These are phyloP conservation scores for Monosporozyma siamensis DNA, from an alignment of 805 yeast genomes.

Conservation along the genomic window DNA sequence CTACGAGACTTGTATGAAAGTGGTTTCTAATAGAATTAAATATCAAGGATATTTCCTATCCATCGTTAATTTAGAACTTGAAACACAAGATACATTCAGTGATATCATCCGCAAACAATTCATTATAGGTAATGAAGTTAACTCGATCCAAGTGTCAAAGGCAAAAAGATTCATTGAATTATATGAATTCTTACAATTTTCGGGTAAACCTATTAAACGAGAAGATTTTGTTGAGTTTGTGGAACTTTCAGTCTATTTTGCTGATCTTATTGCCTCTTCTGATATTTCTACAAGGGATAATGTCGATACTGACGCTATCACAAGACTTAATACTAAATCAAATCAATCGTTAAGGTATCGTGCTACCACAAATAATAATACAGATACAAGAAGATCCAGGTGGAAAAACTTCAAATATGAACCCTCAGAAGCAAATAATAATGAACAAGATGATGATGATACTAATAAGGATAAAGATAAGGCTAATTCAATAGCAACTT, in stretches of 20 bases:
- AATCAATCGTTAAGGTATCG: background rate
- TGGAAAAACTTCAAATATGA: background rate
- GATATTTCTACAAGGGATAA: slow-evolving; percentile 6
- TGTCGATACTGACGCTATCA: background rate
- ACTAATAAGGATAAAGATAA: background rate
- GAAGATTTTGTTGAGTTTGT: slow-evolving; percentile 54
- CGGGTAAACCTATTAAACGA: slow-evolving; percentile 51
- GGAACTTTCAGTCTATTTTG: slow-evolving; percentile 32
- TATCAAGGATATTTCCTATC: slow-evolving; percentile 37
- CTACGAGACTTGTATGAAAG: slow-evolving; percentile 48
- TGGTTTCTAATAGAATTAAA: slow-evolving; percentile 50
- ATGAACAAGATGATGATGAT: background rate
- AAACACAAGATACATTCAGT: slow-evolving; percentile 20
- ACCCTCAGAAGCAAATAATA: background rate
- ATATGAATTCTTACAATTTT: slow-evolving; percentile 62
- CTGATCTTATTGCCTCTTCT: slow-evolving; percentile 19
- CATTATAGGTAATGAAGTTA: slow-evolving; percentile 8
- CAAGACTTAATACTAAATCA: background rate
- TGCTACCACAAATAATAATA: background rate
- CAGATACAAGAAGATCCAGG: background rate
- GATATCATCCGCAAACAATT: slow-evolving; percentile 18
- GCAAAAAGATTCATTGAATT: slow-evolving; percentile 35
- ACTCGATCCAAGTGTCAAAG: slow-evolving; percentile 9
- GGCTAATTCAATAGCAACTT: background rate
- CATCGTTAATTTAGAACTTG: slow-evolving; percentile 24